These are phyloP conservation scores for Angophora floribunda DNA, from an alignment of 345 rosid genomes.

Conservation along the genomic window DNA sequence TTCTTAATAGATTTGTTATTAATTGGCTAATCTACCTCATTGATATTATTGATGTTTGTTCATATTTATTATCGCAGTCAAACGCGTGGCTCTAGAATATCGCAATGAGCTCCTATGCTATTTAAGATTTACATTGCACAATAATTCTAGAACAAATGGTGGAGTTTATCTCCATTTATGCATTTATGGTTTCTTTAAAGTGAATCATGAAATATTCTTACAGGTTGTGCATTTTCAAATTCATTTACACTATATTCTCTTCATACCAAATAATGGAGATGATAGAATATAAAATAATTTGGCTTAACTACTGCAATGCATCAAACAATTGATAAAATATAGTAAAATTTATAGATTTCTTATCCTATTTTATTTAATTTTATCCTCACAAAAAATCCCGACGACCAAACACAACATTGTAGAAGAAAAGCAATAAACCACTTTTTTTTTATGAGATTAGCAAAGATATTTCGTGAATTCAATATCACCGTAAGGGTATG, in stretches of 20 bases:
- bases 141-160: too few species aligned
- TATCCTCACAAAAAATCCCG: accelerated
- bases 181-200: background rate
- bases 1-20: background rate
- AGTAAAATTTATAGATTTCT: background rate
- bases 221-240: background rate
- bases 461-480: background rate
- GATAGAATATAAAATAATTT: background rate
- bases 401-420: accelerated
- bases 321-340: accelerated
- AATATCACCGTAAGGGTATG: background rate
- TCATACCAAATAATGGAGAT: background rate
- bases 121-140: too few species aligned
- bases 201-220: background rate
- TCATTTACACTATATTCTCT: background rate
- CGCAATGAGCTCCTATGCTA: background rate
- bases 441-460: background rate
- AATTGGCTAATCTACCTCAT: accelerated
- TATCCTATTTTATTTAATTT: background rate
- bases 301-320: accelerated
- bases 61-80: accelerated
- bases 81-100: background rate
- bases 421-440: background rate
- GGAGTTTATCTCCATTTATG: background rate
- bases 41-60: accelerated